Conservation (phyloP, 148 eudicot genomes). For the Agrostemma githago region DNA sequence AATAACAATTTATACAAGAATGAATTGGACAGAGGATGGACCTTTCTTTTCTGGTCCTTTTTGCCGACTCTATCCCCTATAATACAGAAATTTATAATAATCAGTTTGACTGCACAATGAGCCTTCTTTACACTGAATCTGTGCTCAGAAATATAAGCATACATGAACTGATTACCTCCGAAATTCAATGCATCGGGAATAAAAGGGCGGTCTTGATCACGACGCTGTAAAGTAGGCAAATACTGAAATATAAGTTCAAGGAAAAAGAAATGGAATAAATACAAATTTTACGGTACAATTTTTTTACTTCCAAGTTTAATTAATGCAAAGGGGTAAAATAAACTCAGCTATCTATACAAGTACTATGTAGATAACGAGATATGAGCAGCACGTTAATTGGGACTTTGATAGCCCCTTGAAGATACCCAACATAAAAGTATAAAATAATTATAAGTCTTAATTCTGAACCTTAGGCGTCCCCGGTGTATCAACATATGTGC, state of each 20-base stretch:
- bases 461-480: slow-evolving; percentile 60
- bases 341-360: neutral
- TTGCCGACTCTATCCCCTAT: slow-evolving; percentile 79
- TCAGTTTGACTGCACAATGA: slow-evolving; percentile 4
- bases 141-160: neutral
- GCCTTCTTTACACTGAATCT: neutral
- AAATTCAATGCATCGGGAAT: slow-evolving; percentile 60
- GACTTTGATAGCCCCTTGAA: neutral
- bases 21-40: slow-evolving; percentile 5
- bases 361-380: neutral
- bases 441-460: neutral
- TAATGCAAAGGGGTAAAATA: neutral
- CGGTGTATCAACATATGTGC: slow-evolving; percentile 70
- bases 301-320: neutral
- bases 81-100: slow-evolving; percentile 18
- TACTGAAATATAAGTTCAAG: neutral
- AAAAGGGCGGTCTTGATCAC: slow-evolving; percentile 80
- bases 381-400: neutral
- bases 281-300: neutral
- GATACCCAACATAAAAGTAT: neutral
- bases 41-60: slow-evolving; percentile 94
- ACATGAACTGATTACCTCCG: slow-evolving; percentile 50
- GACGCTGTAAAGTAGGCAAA: slow-evolving; percentile 48
- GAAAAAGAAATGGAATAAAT: neutral
- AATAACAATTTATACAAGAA: neutral